Evolutionary conservation across 768 basidiomycete genomes (phyloP), one percentile per base, ranked within the genome.

Genomic region (Boletus pseudo-olivaceus): DNA sequence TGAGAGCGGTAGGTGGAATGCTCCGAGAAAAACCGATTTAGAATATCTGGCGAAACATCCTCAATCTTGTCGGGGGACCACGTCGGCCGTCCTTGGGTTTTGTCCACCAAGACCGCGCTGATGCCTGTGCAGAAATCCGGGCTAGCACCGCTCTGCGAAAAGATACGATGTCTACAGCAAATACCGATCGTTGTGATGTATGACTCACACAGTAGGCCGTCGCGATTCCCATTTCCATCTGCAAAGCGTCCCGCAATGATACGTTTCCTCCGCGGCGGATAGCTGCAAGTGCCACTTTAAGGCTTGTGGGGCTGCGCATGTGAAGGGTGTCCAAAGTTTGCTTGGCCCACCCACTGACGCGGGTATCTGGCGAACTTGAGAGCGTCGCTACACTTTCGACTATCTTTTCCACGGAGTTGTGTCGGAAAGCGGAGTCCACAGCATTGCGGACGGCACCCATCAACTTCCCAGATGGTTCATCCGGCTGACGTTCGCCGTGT

Each of bases 151-250:
- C 75, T 83, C 93, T 94, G 65, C 19, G 43, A 58, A 27, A 57
- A 4, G 35, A 49, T 55, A 39, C 49, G 49, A 55, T 45, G 54
- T 60, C 29, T 63, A 42, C 53, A 42, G 51, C 38, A 52, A 55
- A 55, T 26, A 62, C 38, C 46, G 49, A 46, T 42, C 46, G 40
- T 50, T 32, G 40, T 29, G 20, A 51, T 54, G 53, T 39, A 46
- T 33, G 58, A 82, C 92, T 76, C 71, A 95, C 94, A 62, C 90
- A 90, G 70, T 84, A 96, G 15, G 93, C 93, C 33, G 88, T 84
- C 19, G 92, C 94, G 64, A 98, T 88, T 61, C 82, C 82, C 59
- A 94, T 76, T 66, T 98, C 96, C 84, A 89, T 92, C 59, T 87
- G 74, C 55, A 98, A 75, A 1, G 82, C 83, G 53, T 88, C 77